A percentile compares a stretch with the other conserved stretches of the same genome.
Conservation (phyloP, 495 filamentous ascomycete genomes). For the Lophiostoma macrostomum region DNA sequence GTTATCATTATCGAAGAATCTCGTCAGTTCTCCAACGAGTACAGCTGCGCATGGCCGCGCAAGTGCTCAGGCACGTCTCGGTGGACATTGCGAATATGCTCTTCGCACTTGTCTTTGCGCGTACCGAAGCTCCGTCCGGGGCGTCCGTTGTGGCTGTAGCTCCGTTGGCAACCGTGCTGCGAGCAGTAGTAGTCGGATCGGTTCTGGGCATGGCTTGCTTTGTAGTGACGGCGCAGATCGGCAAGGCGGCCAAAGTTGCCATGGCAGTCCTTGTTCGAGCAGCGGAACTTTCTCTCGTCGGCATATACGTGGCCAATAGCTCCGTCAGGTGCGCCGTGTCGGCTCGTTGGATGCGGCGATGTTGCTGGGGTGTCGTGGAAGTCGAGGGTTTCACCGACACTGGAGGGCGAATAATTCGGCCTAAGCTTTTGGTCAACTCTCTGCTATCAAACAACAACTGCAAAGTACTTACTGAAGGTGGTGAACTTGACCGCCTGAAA, state of each 20-base stretch:
- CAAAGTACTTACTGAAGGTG: no score
- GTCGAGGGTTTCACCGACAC: no score
- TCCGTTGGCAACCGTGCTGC: neutral
- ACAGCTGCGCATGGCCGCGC: no score
- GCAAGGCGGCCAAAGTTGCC: neutral
- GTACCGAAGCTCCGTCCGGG: neutral
- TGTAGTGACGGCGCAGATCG: constrained; percentile 1
- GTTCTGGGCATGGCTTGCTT: neutral
- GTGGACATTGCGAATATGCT: constrained; percentile 3
- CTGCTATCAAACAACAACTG: no score
- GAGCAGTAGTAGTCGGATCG: neutral
- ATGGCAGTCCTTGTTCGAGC: neutral
- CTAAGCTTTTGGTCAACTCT: no score
- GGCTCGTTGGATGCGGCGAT: neutral
- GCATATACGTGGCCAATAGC: constrained; percentile 1
- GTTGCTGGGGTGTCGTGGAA: neutral
- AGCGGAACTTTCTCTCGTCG: neutral
- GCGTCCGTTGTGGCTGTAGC: neutral
- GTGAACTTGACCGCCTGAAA: no score
- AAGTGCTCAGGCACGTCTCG: no score
- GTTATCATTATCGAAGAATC: no score
- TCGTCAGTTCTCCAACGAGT: no score
- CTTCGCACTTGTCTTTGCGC: constrained; percentile 2
- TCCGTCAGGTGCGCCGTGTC: neutral
- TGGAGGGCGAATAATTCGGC: no score